Evolutionary conservation across 2,329 filamentous ascomycete species (phyloP), one percentile per base, ranked within the genome.

Genomic region (Nemania abortiva): DNA sequence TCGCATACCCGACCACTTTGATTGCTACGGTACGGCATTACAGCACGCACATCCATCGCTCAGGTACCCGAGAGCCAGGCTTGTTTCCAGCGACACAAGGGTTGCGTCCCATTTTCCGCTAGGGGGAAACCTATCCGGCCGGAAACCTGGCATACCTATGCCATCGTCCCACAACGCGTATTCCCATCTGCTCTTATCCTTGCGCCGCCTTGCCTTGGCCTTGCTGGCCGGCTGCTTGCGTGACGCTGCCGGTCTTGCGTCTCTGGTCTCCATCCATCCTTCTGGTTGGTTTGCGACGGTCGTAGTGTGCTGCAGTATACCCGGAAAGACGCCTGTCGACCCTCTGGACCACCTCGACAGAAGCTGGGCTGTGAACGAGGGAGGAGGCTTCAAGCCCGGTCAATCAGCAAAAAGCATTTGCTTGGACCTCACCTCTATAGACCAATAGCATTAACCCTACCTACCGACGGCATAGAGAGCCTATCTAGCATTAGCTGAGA

Each of bases 181-280:
- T 27, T 59, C 24, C 62, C 39, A 59, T 70, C 60, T 64, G 42
- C 39, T 65, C 57, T 24, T 39, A 69, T 66, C 65, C 62, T 69
- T 65, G 65, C 60, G 61, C 54, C 57, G 58, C 53, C 34, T 58
- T 39, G 61, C 53, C 55, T 64, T 64, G 60, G 55, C 55, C 65
- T 64, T 56, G 65, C 54, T 54, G 49, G 45, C 61, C 53, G 66
- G 31, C 52, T 47, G 13, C 70, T 73, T 73, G 73, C 71, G 72
- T 73, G 73, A 70, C 72, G 70, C 73, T 73, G 73, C 74, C 70
- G 69, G 73, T 63, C 34, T 72, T 73, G 66, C 63, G 66, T 65
- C 57, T 55, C 50, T 45, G 22, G 62, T 27, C 55, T 56, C n/a
- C 52, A 18, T 45, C 58, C 31, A 22, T 56, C 52, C 39, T 60